Evolutionary conservation across 495 filamentous ascomycete species (phyloP), one percentile per base, ranked within the genome.

Genomic region (Trichoderma reesei): DNA sequence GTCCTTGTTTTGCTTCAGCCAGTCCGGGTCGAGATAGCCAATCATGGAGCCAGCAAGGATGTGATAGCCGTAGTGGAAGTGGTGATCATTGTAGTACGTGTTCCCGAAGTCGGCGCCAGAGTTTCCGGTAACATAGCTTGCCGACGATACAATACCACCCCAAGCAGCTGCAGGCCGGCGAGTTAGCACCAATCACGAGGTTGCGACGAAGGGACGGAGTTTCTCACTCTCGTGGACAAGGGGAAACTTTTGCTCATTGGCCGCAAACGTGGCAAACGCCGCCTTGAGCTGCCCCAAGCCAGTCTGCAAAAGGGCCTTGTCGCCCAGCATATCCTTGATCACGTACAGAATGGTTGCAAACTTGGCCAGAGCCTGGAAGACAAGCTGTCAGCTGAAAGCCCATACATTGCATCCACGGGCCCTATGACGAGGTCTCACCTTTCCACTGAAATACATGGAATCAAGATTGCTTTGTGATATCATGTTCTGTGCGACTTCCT

Each of bases 361-460:
- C 70, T 97, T 97, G 67, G 88, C 90, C 9, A 97, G 76, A 0
- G 88, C 90, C 83, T 87, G 54, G 64, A n/a, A 18, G 11, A 11
- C 2, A 3, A 8, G 10, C 10, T 18, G 46, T 61, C 16, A 63
- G 20, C 44, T 64, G 78, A 41, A 78, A 71, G 46, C 44, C 51
- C n/a, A 14, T 1, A 41, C n/a, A 26, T 26, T 26, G 26, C 26
- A 26, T 26, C 26, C 26, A 26, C 1, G 26, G 26, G 26, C 26
- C 26, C 26, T 26, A 26, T 26, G 26, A 26, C 26, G 26, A 26
- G 26, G 26, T 26, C 26, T 26, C 70, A 82, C 86, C 79, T 98
- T 98, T 67, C 93, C 93, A 67, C 88, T 88, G 71, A 89, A 98
- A 74, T 98, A 98, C 88, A 97, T 95, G 66, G 89, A 95, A 71